Percentiles rank a stretch among this genome's conserved stretches.
Evolutionary conservation across 2,329 filamentous ascomycete species (phyloP).

Genomic region (Lachnellula hyalina): DNA sequence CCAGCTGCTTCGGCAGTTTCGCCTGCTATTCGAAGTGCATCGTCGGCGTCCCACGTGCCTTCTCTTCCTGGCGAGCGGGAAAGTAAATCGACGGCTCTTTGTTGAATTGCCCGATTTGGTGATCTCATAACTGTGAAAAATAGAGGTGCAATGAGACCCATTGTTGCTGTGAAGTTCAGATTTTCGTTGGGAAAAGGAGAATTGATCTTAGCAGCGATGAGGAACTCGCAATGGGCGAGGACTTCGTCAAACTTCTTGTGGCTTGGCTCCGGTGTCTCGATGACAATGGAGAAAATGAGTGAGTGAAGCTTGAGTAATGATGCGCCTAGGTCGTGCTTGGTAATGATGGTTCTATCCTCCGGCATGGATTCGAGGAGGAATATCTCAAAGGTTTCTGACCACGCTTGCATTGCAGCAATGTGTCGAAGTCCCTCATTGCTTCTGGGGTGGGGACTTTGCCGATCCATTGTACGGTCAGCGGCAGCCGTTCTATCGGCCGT

Average conservation of each 20-base stretch:
- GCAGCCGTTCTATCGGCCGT: slow-evolving; percentile 44
- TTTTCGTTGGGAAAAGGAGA: not conserved
- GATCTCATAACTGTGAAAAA: slow-evolving; percentile 22
- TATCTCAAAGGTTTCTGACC: slow-evolving; percentile 17
- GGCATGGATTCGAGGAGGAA: slow-evolving; percentile 7
- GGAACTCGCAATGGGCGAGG: slow-evolving; percentile 18
- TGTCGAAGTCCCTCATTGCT: slow-evolving; percentile 47
- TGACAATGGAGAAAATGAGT: slow-evolving; percentile 19
- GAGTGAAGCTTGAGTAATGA: slow-evolving; percentile 35
- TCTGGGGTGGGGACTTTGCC: slow-evolving; percentile 38
- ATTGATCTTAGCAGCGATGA: slow-evolving; percentile 6
- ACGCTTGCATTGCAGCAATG: slow-evolving; percentile 33
- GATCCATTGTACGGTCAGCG: slow-evolving; percentile 1
- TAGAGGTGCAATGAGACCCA: slow-evolving; percentile 25
- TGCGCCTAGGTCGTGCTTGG: slow-evolving; percentile 48
- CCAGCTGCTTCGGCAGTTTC: slow-evolving; percentile 7
- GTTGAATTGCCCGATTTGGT: slow-evolving; percentile 8
- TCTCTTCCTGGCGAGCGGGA: slow-evolving; percentile 20
- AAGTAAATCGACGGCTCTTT: slow-evolving; percentile 20
- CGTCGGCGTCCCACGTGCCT: slow-evolving; percentile 27
- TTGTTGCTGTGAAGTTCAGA: slow-evolving; percentile 18
- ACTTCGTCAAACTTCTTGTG: slow-evolving; percentile 22
- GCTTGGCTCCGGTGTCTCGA: slow-evolving; percentile 9
- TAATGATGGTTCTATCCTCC: slow-evolving; percentile 34
- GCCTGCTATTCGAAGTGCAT: slow-evolving; percentile 18